Percentiles rank a stretch among this genome's conserved stretches.
These are phyloP conservation scores for Ambrosia trifida DNA, from an alignment of 129 eudicot species.

Conservation along the genomic window DNA sequence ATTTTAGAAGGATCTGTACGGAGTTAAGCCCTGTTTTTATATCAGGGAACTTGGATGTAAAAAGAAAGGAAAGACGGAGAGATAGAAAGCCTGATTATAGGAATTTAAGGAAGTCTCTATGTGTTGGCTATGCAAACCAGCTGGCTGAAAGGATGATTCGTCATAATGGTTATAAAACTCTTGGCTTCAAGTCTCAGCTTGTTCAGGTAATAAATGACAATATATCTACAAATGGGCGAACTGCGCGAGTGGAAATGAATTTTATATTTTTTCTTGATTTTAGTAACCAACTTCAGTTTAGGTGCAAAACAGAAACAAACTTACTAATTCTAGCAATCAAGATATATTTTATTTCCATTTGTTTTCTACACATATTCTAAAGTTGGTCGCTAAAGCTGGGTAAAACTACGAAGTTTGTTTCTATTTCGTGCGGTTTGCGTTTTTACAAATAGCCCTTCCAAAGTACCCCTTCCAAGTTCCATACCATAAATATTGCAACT, in stretches of 20 bases:
- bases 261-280: neutral
- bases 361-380: neutral
- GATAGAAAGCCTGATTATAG: constrained; percentile 56
- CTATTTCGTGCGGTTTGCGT: neutral
- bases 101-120: constrained; percentile 75
- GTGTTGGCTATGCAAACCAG: constrained; percentile 89
- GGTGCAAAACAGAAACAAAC: neutral
- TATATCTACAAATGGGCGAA: neutral
- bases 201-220: constrained; percentile 60
- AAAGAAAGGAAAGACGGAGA: constrained; percentile 54
- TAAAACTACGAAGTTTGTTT: neutral
- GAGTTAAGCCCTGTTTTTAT: neutral
- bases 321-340: neutral
- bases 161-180: constrained; percentile 81
- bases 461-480: constrained; percentile 9
- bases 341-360: neutral
- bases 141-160: constrained; percentile 88
- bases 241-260: neutral
- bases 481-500: neutral
- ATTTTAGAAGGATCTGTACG: neutral
- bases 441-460: neutral
- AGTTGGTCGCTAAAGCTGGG: neutral
- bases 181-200: constrained; percentile 87
- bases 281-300: neutral
- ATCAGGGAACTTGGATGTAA: constrained; percentile 63